phyloP scores from a whole-genome alignment of 1,284 basidiomycete species.

The Apiotrichum domesticum region DNA sequence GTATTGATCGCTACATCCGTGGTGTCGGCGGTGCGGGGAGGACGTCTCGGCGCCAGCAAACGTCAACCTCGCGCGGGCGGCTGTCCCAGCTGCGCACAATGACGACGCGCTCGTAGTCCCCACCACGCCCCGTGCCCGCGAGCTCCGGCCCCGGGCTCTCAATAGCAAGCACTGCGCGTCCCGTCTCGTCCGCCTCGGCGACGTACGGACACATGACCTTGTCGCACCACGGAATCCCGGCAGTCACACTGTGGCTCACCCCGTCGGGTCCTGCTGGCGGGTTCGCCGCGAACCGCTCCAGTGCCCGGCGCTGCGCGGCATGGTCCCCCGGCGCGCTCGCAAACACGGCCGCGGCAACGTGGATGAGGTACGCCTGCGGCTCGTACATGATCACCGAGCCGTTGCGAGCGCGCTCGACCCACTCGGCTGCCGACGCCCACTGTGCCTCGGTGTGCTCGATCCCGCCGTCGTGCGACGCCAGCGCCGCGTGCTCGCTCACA shows the following conservation, averaged over 20 bases:
- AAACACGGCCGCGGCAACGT: constrained; percentile 5
- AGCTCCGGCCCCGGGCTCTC: constrained; percentile 2
- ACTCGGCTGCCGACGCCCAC: constrained; percentile 8
- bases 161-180: neutral
- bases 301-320: constrained; percentile 2
- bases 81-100: neutral
- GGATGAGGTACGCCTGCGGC: constrained; percentile 16
- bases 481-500: neutral
- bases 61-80: constrained; percentile 2
- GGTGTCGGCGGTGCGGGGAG: neutral
- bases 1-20: neutral
- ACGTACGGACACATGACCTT: constrained; percentile 14
- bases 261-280: constrained; percentile 1
- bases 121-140: neutral
- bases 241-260: neutral
- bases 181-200: neutral
- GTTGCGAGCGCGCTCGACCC: neutral
- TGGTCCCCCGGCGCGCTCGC: constrained; percentile 3
- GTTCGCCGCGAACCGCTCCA: constrained; percentile 4
- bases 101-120: constrained; percentile 1
- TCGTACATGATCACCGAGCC: constrained; percentile 16
- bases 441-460: constrained; percentile 15
- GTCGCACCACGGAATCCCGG: constrained; percentile 8
- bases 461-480: constrained; percentile 15
- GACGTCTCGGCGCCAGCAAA: constrained; percentile 1